Percentiles rank a stretch among this genome's conserved stretches.
phyloP scores from a whole-genome alignment of 345 rosid genomes.

The Citrus maxima region DNA sequence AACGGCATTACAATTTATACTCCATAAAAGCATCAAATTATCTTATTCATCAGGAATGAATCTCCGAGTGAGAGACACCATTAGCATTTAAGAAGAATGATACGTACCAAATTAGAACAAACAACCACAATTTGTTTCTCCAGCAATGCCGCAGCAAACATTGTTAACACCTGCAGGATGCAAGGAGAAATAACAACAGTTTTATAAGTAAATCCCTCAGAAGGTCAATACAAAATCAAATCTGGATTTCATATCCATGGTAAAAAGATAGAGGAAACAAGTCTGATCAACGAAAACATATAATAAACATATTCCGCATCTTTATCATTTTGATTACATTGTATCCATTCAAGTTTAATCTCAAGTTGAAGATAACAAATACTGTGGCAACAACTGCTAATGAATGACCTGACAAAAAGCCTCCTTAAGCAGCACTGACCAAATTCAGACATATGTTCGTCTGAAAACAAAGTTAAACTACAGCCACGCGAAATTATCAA shows the following conservation, averaged over 20 bases:
- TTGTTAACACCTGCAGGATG: constrained; percentile 59
- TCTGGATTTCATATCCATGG: neutral
- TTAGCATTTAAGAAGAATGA: neutral
- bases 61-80: neutral
- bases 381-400: neutral
- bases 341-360: neutral
- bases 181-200: constrained; percentile 14
- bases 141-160: constrained; percentile 78
- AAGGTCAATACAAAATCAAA: neutral
- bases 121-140: constrained; percentile 87
- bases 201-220: neutral
- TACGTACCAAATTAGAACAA: constrained; percentile 92
- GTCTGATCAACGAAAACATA: neutral
- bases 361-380: neutral
- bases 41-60: neutral
- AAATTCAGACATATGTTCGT: constrained; percentile 4
- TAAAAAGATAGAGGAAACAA: neutral
- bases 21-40: neutral
- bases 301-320: neutral
- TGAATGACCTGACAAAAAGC: neutral
- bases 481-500: neutral
- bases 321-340: neutral
- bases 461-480: neutral
- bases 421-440: neutral
- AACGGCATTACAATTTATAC: neutral